These are phyloP conservation scores for Zizania palustris DNA, from an alignment of 202 grass and related monocot species.

Conservation along the genomic window DNA sequence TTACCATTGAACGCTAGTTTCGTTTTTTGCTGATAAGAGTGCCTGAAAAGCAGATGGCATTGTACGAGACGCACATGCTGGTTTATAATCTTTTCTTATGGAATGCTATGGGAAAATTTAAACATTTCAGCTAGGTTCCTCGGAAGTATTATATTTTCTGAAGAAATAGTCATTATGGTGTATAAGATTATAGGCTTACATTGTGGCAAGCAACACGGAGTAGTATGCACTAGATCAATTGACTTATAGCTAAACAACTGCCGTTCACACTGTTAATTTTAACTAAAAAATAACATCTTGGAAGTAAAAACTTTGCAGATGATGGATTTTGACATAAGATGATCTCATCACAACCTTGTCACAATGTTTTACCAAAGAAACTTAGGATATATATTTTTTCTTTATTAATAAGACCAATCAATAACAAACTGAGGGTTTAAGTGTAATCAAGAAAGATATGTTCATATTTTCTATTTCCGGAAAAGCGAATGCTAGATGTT, in stretches of 20 bases:
- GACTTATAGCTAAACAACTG: neutral
- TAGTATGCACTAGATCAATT: conserved; percentile 10
- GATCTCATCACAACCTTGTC: conserved; percentile 11
- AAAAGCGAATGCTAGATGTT: conserved; percentile 2
- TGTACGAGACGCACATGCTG: neutral
- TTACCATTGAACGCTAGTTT: neutral
- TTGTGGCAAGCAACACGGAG: neutral
- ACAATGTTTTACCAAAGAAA: neutral
- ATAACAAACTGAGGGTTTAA: conserved; percentile 5
- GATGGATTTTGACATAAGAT: neutral
- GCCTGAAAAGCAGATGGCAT: neutral
- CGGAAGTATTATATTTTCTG: neutral
- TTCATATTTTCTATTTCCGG: conserved; percentile 21
- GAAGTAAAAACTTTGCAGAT: conserved; percentile 18
- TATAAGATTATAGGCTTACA: neutral
- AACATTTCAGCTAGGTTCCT: neutral
- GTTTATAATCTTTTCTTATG: neutral
- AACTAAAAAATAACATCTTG: conserved; percentile 31
- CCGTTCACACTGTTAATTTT: neutral
- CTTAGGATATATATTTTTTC: neutral
- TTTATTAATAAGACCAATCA: conserved; percentile 15
- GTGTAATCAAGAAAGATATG: neutral
- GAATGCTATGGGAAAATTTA: neutral
- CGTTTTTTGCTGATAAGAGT: neutral
- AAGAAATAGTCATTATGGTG: neutral